Conservation (phyloP, 148 eudicot genomes). For the Euryodendron excelsum region DNA sequence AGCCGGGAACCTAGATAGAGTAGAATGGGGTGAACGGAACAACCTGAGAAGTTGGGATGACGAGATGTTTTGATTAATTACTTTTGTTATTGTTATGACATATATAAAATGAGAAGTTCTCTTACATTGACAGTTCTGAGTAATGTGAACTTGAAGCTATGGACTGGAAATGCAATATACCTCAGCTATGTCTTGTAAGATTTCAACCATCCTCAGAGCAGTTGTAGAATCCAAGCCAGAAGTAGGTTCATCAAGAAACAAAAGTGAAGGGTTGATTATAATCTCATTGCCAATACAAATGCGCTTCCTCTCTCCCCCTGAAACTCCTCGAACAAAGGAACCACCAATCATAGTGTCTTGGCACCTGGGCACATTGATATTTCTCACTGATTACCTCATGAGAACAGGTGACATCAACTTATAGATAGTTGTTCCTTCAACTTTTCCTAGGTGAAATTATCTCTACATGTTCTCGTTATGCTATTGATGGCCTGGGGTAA, state of each 20-base stretch:
- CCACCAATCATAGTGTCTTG: conserved; percentile 70
- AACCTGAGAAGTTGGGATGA: too few species aligned
- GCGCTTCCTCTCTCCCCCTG: conserved; percentile 71
- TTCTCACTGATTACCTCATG: conserved; percentile 13
- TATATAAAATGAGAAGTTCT: too few species aligned
- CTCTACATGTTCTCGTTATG: too few species aligned
- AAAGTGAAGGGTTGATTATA: conserved; percentile 55
- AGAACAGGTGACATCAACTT: neutral
- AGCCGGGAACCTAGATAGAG: too few species aligned
- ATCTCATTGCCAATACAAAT: conserved; percentile 63
- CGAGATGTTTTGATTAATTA: too few species aligned
- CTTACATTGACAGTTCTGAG: neutral
- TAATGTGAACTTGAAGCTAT: neutral
- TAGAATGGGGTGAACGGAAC: too few species aligned
- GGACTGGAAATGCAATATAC: conserved; percentile 19
- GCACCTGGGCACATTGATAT: conserved; percentile 35
- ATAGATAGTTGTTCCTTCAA: too few species aligned
- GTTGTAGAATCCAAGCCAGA: conserved; percentile 69
- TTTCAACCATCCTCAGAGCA: conserved; percentile 48
- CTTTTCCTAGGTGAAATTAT: too few species aligned
- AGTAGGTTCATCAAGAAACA: conserved; percentile 71
- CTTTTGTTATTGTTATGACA: too few species aligned
- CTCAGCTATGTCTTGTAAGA: conserved; percentile 56
- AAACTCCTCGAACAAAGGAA: conserved; percentile 62
- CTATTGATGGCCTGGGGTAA: neutral